These are phyloP conservation scores for Vigna reflexopilosa DNA, from an alignment of 306 rosid genomes.

Conservation along the genomic window DNA sequence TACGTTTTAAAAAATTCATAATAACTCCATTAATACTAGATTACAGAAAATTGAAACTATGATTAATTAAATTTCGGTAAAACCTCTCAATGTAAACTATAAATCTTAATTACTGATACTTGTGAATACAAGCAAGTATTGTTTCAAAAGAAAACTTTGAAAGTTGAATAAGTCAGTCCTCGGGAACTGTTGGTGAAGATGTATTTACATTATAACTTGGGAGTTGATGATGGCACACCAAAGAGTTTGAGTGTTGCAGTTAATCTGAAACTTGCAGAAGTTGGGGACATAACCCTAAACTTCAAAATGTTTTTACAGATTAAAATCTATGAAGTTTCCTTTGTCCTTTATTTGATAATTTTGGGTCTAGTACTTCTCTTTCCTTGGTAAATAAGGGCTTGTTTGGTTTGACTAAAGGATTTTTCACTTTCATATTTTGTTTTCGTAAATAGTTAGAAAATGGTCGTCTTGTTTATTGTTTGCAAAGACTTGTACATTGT, in stretches of 20 bases:
- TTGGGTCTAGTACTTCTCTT: not conserved
- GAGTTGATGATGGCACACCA: not conserved
- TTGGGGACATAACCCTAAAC: not conserved
- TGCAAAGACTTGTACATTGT: too few species aligned
- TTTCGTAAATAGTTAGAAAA: not conserved
- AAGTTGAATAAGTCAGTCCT: not conserved
- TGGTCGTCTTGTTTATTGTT: not conserved
- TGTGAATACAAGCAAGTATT: not conserved
- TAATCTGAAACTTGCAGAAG: slow-evolving; percentile 10
- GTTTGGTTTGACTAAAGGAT: not conserved
- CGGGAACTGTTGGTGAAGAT: not conserved
- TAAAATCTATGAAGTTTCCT: not conserved
- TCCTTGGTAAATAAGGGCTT: not conserved
- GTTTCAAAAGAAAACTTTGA: not conserved
- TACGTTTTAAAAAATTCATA: not conserved
- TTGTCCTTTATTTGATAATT: not conserved
- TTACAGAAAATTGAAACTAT: not conserved
- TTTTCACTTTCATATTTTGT: not conserved
- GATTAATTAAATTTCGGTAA: not conserved
- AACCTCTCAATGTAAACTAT: not conserved
- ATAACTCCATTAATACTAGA: not conserved
- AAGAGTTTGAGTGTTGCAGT: not conserved
- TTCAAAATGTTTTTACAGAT: not conserved
- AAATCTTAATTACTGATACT: not conserved
- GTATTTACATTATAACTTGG: not conserved